phyloP scores from a whole-genome alignment of 1,284 basidiomycete species.

The Fomes fomentarius region DNA sequence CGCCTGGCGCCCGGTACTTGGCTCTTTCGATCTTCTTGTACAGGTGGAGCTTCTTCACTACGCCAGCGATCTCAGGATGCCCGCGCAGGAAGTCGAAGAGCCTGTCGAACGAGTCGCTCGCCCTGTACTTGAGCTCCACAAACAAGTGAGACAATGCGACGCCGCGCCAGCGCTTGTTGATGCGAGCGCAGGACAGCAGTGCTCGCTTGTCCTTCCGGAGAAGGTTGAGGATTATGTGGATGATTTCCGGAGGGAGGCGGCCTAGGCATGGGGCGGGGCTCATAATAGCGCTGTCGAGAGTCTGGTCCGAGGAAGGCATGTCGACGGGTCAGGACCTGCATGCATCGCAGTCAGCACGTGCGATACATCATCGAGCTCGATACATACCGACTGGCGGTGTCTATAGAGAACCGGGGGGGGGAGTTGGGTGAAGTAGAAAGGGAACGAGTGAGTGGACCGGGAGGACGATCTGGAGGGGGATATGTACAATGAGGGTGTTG shows the following conservation, averaged over 20 bases:
- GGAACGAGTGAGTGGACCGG: no score
- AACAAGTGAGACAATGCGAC: neutral
- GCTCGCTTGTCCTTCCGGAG: neutral
- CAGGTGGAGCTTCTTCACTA: neutral
- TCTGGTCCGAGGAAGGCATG: no score
- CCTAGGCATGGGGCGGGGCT: no score
- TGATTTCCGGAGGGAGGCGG: neutral
- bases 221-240: neutral
- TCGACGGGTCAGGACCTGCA: no score
- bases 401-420: no score
- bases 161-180: neutral
- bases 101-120: neutral
- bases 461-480: no score
- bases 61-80: neutral
- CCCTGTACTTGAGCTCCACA: neutral
- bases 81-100: neutral
- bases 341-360: no score
- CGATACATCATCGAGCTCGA: no score
- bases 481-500: no score
- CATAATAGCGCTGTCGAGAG: no score
- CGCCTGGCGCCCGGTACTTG: neutral
- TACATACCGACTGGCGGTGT: no score
- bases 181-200: neutral
- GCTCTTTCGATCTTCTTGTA: neutral
- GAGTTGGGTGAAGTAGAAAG: no score